Conservation (phyloP, 2,329 filamentous ascomycete genomes). For the Clonostachys rosea region DNA sequence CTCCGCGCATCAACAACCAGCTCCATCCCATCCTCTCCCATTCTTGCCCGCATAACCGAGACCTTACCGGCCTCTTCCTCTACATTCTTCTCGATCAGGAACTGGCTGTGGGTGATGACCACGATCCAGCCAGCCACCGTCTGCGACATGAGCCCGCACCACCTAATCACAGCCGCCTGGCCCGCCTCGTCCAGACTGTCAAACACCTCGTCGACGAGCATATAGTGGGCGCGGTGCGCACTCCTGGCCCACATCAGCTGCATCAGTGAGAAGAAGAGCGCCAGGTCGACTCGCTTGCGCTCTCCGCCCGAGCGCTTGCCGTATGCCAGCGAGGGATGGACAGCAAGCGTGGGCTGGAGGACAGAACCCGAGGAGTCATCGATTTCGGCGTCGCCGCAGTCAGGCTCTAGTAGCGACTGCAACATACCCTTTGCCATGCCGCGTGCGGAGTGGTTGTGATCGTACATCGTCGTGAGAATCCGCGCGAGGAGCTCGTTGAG, state of each 20-base stretch:
- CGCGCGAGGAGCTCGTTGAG: background rate
- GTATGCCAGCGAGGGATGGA: background rate
- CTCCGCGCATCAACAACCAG: too few species aligned
- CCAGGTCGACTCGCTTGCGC: constrained; percentile 11
- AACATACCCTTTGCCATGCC: background rate
- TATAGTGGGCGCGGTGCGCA: constrained; percentile 9
- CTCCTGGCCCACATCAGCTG: constrained; percentile 7
- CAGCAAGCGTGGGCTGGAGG: background rate
- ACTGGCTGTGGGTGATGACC: too few species aligned
- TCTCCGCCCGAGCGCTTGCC: constrained; percentile 7
- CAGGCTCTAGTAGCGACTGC: background rate
- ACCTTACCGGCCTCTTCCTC: too few species aligned
- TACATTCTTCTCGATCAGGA: too few species aligned
- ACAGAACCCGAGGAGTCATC: background rate
- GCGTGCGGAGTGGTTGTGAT: background rate
- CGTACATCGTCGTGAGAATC: background rate
- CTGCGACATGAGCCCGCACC: background rate
- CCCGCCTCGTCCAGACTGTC: constrained; percentile 9
- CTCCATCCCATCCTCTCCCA: too few species aligned
- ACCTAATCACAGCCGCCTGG: background rate
- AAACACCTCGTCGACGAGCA: constrained; percentile 12
- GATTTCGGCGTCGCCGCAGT: background rate
- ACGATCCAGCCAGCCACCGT: background rate
- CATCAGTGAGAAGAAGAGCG: constrained; percentile 12
- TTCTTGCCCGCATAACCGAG: too few species aligned